phyloP scores from a whole-genome alignment of 768 basidiomycete species.

The Plicaturopsis crispa region DNA sequence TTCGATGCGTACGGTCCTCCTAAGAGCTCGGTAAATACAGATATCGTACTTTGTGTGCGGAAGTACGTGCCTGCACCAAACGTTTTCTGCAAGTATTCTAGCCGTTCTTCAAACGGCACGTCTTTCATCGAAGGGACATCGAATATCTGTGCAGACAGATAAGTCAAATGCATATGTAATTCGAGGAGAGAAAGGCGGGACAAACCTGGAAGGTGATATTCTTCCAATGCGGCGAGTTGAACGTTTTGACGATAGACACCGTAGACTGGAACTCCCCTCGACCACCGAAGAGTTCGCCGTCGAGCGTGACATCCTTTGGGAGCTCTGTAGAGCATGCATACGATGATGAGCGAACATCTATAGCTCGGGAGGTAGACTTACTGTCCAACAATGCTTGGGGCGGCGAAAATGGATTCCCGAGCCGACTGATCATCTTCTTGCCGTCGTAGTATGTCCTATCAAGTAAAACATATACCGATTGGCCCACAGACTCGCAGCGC shows the following conservation, averaged over 20 bases:
- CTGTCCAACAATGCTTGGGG: constrained; percentile 53
- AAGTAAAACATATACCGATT: not conserved
- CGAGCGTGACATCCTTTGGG: constrained; percentile 46
- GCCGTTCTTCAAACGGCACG: constrained; percentile 44
- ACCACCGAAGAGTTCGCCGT: constrained; percentile 54
- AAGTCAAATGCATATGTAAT: not conserved
- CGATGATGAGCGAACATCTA: not conserved
- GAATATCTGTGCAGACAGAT: constrained; percentile 34
- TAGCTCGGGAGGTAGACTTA: constrained; percentile 17
- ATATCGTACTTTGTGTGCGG: no score
- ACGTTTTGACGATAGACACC: constrained; percentile 52
- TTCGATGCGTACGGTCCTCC: constrained; percentile 33
- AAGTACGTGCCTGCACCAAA: constrained; percentile 46
- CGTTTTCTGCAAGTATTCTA: constrained; percentile 31
- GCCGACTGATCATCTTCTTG: constrained; percentile 41
- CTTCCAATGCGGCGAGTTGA: constrained; percentile 51
- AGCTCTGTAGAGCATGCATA: constrained; percentile 28
- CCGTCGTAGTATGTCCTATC: constrained; percentile 46
- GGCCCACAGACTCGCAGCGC: not conserved
- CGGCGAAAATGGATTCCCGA: constrained; percentile 51
- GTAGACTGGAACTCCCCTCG: constrained; percentile 51
- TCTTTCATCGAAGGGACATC: constrained; percentile 44
- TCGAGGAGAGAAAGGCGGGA: constrained; percentile 1
- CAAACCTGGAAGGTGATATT: constrained; percentile 46
- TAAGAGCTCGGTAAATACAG: no score